These are phyloP conservation scores for Asclepias syriaca DNA, from an alignment of 257 asterid genomes.

Conservation along the genomic window DNA sequence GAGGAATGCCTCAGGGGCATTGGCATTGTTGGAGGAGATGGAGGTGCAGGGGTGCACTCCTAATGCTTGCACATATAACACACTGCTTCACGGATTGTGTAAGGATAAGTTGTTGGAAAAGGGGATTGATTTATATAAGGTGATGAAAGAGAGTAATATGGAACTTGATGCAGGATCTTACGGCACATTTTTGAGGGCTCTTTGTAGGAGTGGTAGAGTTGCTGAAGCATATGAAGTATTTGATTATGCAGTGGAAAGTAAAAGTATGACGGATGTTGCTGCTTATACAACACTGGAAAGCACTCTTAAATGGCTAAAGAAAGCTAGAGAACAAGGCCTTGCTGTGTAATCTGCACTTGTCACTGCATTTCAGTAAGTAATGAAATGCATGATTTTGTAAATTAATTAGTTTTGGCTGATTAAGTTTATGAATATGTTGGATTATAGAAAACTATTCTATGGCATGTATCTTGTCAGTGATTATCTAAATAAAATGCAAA, in stretches of 20 bases:
- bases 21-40: conserved; percentile 74
- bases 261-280: conserved; percentile 68
- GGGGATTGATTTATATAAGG: conserved; percentile 60
- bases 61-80: conserved; percentile 76
- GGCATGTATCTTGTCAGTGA: neutral
- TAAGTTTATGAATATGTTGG: neutral
- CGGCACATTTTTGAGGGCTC: conserved; percentile 66
- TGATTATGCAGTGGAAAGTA: conserved; percentile 86
- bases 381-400: neutral
- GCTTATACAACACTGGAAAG: conserved; percentile 82
- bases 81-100: conserved; percentile 83
- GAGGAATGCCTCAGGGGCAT: conserved; percentile 65
- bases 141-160: conserved; percentile 56
- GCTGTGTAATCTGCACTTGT: conserved; percentile 28
- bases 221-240: conserved; percentile 85
- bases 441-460: neutral
- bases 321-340: conserved; percentile 82
- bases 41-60: conserved; percentile 66
- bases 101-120: conserved; percentile 66
- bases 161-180: conserved; percentile 74
- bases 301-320: conserved; percentile 76
- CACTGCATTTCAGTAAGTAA: neutral
- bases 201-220: conserved; percentile 77
- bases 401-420: neutral
- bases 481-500: neutral